Evolutionary conservation across 495 filamentous ascomycete species (phyloP).

Genomic region (Xylaria cubensis): DNA sequence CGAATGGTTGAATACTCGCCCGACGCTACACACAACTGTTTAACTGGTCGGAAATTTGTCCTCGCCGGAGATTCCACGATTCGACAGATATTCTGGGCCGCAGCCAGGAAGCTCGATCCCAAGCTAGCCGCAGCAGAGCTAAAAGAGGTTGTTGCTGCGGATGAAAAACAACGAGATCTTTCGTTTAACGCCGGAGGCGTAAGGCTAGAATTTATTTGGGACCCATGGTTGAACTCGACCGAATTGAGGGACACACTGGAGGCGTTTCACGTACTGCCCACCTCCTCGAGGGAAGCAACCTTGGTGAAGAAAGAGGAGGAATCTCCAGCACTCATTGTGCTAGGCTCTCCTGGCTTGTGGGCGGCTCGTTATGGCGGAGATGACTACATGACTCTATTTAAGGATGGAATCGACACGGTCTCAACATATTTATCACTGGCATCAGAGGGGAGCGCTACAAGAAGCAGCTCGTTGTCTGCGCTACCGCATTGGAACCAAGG

Average conservation of each 20-base stretch:
- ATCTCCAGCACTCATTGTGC: conserved; percentile 48
- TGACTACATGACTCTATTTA: conserved; percentile 54
- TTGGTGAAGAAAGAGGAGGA: conserved; percentile 28
- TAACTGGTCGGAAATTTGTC: conserved; percentile 53
- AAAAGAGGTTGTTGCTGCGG: conserved; percentile 29
- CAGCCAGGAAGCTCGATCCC: conserved; percentile 56
- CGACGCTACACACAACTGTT: conserved; percentile 54
- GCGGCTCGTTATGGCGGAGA: conserved; percentile 58
- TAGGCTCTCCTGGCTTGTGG: conserved; percentile 63
- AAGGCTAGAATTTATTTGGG: conserved; percentile 63
- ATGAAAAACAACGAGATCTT: conserved; percentile 54
- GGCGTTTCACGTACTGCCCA: conserved; percentile 33
- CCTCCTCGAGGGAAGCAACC: neutral
- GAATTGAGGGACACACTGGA: conserved; percentile 49
- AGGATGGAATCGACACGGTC: conserved; percentile 52
- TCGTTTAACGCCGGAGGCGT: conserved; percentile 48
- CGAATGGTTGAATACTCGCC: conserved; percentile 61
- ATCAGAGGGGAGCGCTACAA: conserved; percentile 17
- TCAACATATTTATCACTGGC: conserved; percentile 41
- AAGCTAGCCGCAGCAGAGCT: conserved; percentile 42
- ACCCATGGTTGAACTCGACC: conserved; percentile 66
- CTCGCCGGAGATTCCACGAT: conserved; percentile 66
- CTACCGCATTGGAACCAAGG: conserved; percentile 11
- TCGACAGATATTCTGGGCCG: conserved; percentile 66
- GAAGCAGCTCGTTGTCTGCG: conserved; percentile 23